These are phyloP conservation scores for Trichomonas gallinae DNA, from an alignment of 208 protist genomes.

Conservation along the genomic window DNA sequence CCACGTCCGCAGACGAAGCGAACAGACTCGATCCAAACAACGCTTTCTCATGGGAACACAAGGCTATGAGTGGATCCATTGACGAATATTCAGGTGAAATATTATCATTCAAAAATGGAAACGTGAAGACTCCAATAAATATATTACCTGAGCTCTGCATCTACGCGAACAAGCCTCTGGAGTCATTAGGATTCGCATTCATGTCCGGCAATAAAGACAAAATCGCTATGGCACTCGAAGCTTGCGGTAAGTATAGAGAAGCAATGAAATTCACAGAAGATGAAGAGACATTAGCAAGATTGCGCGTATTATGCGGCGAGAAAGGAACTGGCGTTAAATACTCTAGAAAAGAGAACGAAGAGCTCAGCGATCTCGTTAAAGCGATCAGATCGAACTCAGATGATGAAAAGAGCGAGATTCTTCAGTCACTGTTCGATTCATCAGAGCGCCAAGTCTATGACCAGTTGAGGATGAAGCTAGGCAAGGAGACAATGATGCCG, in stretches of 20 bases:
- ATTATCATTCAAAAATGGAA: not conserved
- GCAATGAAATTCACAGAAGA: not conserved
- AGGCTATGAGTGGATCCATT: not conserved
- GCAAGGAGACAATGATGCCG: not conserved
- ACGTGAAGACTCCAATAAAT: not conserved
- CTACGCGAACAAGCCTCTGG: not conserved
- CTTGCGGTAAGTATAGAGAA: not conserved
- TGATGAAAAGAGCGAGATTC: not conserved
- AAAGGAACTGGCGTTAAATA: not conserved
- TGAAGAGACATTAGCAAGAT: not conserved
- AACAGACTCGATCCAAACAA: not conserved
- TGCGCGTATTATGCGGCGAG: not conserved
- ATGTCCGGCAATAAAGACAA: not conserved
- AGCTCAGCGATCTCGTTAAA: not conserved
- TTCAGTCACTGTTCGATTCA: not conserved
- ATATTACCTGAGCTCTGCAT: not conserved
- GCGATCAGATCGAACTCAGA: not conserved
- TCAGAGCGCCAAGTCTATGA: not conserved
- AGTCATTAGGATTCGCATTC: not conserved
- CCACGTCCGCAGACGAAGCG: not conserved
- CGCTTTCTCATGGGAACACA: not conserved
- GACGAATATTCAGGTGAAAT: not conserved
- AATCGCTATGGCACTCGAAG: not conserved
- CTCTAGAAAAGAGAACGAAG: not conserved
- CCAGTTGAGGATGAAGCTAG: not conserved